phyloP scores from a whole-genome alignment of 2,329 filamentous ascomycete genomes.

The Penicillium fuscoglaucum region DNA sequence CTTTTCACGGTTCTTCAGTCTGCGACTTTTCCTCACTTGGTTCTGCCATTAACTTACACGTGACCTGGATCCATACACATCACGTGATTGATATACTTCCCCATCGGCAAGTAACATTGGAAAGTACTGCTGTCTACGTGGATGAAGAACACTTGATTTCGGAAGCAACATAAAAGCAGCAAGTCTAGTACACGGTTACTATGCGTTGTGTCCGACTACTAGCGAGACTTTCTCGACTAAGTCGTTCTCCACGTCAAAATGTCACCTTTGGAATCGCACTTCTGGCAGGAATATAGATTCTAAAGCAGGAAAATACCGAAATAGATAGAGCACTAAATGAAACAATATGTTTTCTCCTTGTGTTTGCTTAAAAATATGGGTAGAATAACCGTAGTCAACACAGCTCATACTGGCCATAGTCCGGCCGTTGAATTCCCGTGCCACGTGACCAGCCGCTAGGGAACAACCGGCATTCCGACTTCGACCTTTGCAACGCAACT shows the following conservation, averaged over 20 bases:
- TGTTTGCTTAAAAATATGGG: background rate
- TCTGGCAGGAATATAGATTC: background rate
- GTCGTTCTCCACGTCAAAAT: background rate
- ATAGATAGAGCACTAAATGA: background rate
- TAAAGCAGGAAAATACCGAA: background rate
- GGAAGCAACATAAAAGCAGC: background rate
- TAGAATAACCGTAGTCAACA: slow-evolving; percentile 4
- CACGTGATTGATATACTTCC: slow-evolving; percentile 15
- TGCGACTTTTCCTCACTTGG: background rate
- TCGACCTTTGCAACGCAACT: slow-evolving; percentile 43
- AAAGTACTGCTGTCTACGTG: background rate
- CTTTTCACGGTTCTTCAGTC: background rate
- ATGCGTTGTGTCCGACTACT: background rate
- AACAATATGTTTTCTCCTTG: background rate
- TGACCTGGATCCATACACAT: background rate
- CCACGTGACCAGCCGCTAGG: slow-evolving; percentile 40
- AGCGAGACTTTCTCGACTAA: background rate
- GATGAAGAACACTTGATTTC: background rate
- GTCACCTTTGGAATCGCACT: background rate
- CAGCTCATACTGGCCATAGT: slow-evolving; percentile 6
- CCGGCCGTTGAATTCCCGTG: slow-evolving; percentile 15
- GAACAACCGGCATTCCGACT: slow-evolving; percentile 42
- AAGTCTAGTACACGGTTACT: background rate
- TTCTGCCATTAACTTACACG: slow-evolving; percentile 6
- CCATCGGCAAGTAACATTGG: background rate